These are phyloP conservation scores for Ceratopteris richardii DNA, from an alignment of 75 land plant species.

Conservation along the genomic window DNA sequence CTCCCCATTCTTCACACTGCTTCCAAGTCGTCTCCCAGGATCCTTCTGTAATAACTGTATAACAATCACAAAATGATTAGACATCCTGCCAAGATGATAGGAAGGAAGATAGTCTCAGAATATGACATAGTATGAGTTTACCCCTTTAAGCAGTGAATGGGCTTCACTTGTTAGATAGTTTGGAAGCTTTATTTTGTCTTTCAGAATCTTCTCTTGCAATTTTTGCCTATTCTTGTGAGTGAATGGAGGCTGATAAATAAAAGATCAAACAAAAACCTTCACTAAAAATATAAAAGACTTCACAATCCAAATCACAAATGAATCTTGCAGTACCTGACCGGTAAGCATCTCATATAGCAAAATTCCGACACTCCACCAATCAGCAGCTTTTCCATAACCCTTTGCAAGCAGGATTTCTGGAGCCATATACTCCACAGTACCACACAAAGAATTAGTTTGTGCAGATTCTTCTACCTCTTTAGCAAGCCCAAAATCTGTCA, in stretches of 20 bases:
- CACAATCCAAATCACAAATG: no score
- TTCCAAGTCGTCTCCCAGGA: slow-evolving; percentile 76
- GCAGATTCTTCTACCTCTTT: slow-evolving; percentile 77
- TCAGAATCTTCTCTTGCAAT: slow-evolving; percentile 83
- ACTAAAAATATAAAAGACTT: neutral
- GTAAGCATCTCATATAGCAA: slow-evolving; percentile 94
- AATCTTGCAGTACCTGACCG: slow-evolving; percentile 55
- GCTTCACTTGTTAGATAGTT: slow-evolving; percentile 77
- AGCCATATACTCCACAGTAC: slow-evolving; percentile 96
- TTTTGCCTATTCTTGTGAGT: slow-evolving; percentile 59
- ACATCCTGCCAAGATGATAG: neutral
- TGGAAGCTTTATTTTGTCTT: slow-evolving; percentile 89
- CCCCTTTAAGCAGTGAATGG: slow-evolving; percentile 86
- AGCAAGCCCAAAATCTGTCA: slow-evolving; percentile 97
- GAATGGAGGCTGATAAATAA: slow-evolving; percentile 79
- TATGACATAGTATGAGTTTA: slow-evolving; percentile 25
- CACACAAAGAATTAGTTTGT: slow-evolving; percentile 86
- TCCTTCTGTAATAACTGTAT: slow-evolving; percentile 94
- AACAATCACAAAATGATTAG: slow-evolving; percentile 12
- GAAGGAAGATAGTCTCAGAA: no score
- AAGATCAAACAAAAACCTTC: neutral
- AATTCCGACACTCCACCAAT: slow-evolving; percentile 99
- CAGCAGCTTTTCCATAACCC: slow-evolving; percentile 94
- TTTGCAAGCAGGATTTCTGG: slow-evolving; percentile 90
- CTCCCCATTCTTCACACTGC: slow-evolving; percentile 60